Base-by-base conservation (phyloP, 2,329 filamentous ascomycete genomes). In the Cladorrhinum sp. region DNA sequence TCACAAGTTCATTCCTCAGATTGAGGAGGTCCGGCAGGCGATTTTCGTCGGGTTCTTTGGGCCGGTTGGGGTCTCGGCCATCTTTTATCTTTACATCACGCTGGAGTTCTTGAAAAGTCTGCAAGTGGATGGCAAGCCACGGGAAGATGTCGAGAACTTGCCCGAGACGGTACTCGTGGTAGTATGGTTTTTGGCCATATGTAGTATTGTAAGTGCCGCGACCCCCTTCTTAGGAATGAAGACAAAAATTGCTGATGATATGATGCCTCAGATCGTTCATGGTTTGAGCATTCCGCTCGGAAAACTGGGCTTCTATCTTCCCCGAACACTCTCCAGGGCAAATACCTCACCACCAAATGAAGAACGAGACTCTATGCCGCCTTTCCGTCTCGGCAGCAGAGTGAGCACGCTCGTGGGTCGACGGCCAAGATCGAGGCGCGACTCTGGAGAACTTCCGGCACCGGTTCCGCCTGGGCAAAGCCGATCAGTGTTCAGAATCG, bases 41-140 rank as follows among this genome's bases (percentile, higher is more conserved):
- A 76, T 90, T 0, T 96, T 96, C 69, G 90, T 95, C 7, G 93
- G 93, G 0, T 96, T 96, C 77, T 97, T 97, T 66, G 93, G 93
- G 0, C 93, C 93, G 0, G 93, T 97, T 59, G 92, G 94, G 2
- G 92, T 96, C 1, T 97, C 90, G 16, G 93, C 92, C 1, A 84
- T 96, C 20, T 97, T 65, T 36, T 69, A 97, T 71, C 81, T 97
- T 5, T 96, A 92, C 70, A 80, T 96, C 63, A 88, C 84, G 46
- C 74, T 90, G 1, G 90, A 96, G 23, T 96, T 93, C 63, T 78
- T 97, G 55, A 75, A 73, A 28, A 75, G 62, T 1, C 69, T 85
- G n/a, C 83, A 80, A 0, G 82, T 86, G 7, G 77, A 90, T 57
- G 87, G 84, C 0, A 70, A 81, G 30, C 76, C 84, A 14, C 81